Conservation (phyloP, 257 asterid species). For the Echium plantagineum region DNA sequence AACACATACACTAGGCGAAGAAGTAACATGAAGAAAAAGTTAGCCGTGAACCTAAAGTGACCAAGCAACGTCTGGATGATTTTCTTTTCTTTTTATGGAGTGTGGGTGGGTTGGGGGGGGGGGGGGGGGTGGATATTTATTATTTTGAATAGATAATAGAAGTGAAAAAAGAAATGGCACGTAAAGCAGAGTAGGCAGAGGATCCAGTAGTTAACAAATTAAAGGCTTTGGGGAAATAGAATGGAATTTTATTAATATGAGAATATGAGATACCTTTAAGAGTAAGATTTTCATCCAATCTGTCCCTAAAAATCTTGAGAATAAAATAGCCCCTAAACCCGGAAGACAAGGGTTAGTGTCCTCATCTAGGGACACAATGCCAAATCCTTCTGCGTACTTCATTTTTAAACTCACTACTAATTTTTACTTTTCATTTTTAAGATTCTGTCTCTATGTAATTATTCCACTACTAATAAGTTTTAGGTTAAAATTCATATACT, state of each 20-base stretch:
- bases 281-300: constrained; percentile 20
- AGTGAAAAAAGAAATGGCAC: background rate
- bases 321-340: constrained; percentile 19
- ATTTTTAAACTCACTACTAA: constrained; percentile 14
- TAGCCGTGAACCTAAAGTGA: no score
- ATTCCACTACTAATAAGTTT: no score
- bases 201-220: background rate
- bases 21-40: no score
- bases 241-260: background rate
- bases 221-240: background rate
- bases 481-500: no score
- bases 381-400: constrained; percentile 5
- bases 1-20: no score
- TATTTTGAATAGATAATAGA: no score
- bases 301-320: constrained; percentile 28
- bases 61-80: background rate
- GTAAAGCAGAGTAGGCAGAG: constrained; percentile 1
- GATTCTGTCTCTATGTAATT: no score
- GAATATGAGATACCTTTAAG: background rate
- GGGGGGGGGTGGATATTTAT: no score
- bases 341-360: constrained; percentile 48
- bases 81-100: no score
- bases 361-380: constrained; percentile 26
- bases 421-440: background rate
- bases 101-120: no score